A percentile compares a stretch with the other conserved stretches of the same genome.
These are phyloP conservation scores for Dipteronia sinensis DNA, from an alignment of 345 rosid genomes.

Conservation along the genomic window DNA sequence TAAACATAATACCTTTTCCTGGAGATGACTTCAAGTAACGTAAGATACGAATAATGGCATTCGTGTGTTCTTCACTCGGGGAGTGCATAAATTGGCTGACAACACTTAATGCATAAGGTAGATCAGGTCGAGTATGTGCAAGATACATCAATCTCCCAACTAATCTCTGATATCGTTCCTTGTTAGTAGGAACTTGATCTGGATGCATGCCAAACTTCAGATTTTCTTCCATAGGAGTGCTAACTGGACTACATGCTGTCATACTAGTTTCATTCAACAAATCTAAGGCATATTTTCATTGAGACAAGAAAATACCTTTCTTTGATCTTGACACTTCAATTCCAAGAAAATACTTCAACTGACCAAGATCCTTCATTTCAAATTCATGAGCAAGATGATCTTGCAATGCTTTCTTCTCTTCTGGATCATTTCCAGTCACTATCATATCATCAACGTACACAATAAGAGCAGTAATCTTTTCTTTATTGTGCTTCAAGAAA, in stretches of 20 bases:
- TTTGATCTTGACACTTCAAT: neutral
- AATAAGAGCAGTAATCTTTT: too few relatives aligned
- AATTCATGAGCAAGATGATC: neutral
- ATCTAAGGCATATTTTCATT: neutral
- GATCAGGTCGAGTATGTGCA: neutral
- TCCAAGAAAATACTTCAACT: neutral
- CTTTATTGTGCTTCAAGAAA: too few relatives aligned
- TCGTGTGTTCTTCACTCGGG: neutral
- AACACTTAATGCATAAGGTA: neutral
- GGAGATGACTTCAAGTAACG: neutral
- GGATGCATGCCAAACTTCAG: neutral
- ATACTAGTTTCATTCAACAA: neutral
- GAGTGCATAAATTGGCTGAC: neutral
- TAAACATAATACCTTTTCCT: neutral
- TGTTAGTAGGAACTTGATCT: neutral
- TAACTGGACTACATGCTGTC: neutral
- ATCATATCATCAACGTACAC: too few relatives aligned
- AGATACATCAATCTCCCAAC: neutral
- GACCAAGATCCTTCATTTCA: neutral
- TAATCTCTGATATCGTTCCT: neutral
- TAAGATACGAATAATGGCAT: neutral
- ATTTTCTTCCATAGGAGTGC: neutral
- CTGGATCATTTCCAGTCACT: too few relatives aligned
- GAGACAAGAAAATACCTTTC: neutral
- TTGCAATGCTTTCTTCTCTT: too few relatives aligned